Conservation (phyloP, 208 protist species). For the Angomonas deanei region DNA sequence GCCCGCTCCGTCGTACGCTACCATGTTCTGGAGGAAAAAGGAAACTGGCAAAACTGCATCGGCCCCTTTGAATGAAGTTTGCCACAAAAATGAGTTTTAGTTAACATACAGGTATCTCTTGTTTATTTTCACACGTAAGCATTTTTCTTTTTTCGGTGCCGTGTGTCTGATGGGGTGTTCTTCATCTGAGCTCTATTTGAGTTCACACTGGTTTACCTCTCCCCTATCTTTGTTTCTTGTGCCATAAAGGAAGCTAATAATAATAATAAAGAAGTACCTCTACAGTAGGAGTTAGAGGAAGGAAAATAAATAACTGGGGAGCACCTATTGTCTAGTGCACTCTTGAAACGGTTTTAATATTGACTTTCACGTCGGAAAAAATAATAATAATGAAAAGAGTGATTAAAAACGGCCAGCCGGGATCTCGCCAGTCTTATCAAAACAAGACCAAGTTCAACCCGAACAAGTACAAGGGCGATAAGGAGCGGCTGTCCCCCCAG, state of each 20-base stretch:
- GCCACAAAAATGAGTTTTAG: slow-evolving; percentile 49
- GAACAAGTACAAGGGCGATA: slow-evolving; percentile 70
- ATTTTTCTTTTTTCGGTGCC: not conserved
- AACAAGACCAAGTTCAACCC: slow-evolving; percentile 80
- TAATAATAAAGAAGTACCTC: too few species aligned
- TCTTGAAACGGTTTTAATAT: too few species aligned
- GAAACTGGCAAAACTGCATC: slow-evolving; percentile 34
- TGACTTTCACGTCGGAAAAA: too few species aligned
- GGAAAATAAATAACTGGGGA: too few species aligned
- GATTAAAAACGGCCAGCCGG: not conserved
- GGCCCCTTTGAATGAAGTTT: slow-evolving; percentile 54
- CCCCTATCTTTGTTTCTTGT: too few species aligned
- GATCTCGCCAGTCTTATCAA: slow-evolving; percentile 47
- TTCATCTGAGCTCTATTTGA: too few species aligned
- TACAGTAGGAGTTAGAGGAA: too few species aligned
- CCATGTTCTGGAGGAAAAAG: slow-evolving; percentile 70
- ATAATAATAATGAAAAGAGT: not conserved
- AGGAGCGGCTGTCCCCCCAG: slow-evolving; percentile 36
- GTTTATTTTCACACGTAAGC: too few species aligned
- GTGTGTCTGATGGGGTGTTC: not conserved
- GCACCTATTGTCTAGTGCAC: too few species aligned
- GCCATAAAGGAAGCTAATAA: too few species aligned
- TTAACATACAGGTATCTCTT: too few species aligned
- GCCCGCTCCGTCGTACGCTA: slow-evolving; percentile 57
- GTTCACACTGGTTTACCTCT: too few species aligned